Evolutionary conservation across 805 yeast genomes (phyloP), one percentile per base, ranked within the genome.

Genomic region (Blastobotrys chiropterorum): DNA sequence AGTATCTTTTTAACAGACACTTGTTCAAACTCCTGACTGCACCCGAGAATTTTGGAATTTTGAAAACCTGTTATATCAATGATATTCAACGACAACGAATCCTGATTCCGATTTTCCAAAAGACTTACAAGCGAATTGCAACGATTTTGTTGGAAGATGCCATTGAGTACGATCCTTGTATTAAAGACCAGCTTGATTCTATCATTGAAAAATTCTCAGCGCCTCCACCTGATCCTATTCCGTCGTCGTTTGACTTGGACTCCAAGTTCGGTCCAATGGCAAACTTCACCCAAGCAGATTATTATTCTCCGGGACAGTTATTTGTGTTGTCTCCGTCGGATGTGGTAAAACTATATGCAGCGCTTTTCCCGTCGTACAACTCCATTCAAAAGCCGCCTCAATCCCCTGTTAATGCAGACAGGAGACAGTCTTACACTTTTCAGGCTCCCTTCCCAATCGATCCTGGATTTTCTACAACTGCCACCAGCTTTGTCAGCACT

Each of bases 291-390:
- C 34, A 38, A 16, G 15, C 43, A 7, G 46, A 50, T 4, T 39
- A 8, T 26, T 26, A 48, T 16, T 38, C 46, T 7, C 53, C 57
- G 1, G 58, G 61, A 38, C 63, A 61, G 48, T 50, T 59, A 30
- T 54, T 67, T 17, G 68, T 64, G 1, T 49, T 67, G 17, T 57
- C 61, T 13, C 66, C 67, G 1, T 58, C 66, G 31, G 71, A 67
- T 42, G 57, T 67, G 3, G 53, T 62, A 1, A 56, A 47, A 44
- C 49, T 67, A n/a, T 67, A 56, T 49, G 51, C 62, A 6, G 50
- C 63, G 2, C 49, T 63, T 11, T 56, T 63, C 43, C 66, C 66
- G 2, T 46, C 59, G 3, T 47, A 21, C 47, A 5, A 21, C 14
- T 3, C 20, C 7, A n/a, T 26, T 21, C 46, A 26, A 11, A 47